Base-by-base conservation (phyloP, 2,329 filamentous ascomycete genomes). In the Magnaporthales sp. region DNA sequence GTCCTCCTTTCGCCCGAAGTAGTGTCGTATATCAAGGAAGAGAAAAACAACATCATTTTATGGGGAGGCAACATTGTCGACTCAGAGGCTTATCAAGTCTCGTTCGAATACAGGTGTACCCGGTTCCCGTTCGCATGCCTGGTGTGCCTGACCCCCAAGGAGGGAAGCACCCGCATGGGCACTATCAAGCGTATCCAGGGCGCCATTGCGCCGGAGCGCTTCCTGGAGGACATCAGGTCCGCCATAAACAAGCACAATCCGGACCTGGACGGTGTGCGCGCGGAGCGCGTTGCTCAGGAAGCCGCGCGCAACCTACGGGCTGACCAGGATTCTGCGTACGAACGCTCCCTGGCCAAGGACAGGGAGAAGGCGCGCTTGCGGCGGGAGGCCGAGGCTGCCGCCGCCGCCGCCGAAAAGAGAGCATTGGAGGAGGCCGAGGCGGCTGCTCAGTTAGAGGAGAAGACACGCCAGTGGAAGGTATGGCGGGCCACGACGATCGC, bases 41-140 rank as follows among this genome's bases (percentile, higher is more conserved):
- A 91, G 0, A 78, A 83, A 38, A 93, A 93, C 76, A 91, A 94
- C 74, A 86, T 97, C 31, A 81, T 98, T 46, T 78, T 99, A 2
- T 99, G 95, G 95, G 92, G 90, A 56, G 95, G 95, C 62, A 97
- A 93, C 71, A 90, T 98, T 0, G 87, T 93, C 69, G 95, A 99
- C 75, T 90, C 92, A 3, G 95, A 99, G 79, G 92, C 94, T 5
- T 98, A 96, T 77, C 93, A 97, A 75, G 92, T 97, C 56, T 88
- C 93, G n/a, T 85, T 86, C 13, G 92, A 93, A 62, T 87, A 98
- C 69, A 89, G 89, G 71, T 95, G 91, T 77, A 96, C 92, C 68
- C 96, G 96, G 75, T 97, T 95, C 73, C 95, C 95, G 10, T 98
- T 96, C 75, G 89, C 91, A 0, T 92, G 90, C 15, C 78, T 97